Evolutionary conservation across 495 filamentous ascomycete genomes (phyloP), one percentile per base, ranked within the genome.

Genomic region (Podospora australis): DNA sequence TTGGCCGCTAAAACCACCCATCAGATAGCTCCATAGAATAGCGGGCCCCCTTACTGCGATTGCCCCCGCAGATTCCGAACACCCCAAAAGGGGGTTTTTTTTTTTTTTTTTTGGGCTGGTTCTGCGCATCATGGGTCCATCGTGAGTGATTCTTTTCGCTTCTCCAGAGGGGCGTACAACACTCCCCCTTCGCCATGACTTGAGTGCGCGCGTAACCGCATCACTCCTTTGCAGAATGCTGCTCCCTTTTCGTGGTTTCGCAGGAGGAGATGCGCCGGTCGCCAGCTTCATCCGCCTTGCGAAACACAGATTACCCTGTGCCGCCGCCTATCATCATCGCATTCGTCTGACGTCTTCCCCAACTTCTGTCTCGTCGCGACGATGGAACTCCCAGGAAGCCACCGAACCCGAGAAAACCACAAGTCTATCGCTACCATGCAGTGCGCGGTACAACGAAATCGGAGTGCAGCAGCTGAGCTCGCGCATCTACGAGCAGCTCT

Each of bases 391-490:
- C 17, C 60, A 54, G 25, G 46, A 54, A 26, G 53, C 54, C n/a
- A 25, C 47, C 29, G 42, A 43, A 24, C 25, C 56, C 36, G 45
- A 26, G 6, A n/a, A n/a, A n/a, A n/a, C n/a, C n/a, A n/a, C n/a
- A n/a, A n/a, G 40, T 39, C 32, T 50, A 25, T 38, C 62, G 82
- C 80, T 83, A 34, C 70, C 74, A 21, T 75, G 81, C 26, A 57
- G 70, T 25, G 70, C 84, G 28, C 81, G 91, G 44, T 88, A 82
- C 70, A 97, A 96, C 62, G 85, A 92, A 47, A 87, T 99, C 54
- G 87, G 88, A 20, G 88, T 99, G 20, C 94, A 99, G 69, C 90
- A 96, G 56, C 63, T 99, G 34, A 92, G 87, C 71, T 73, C 74
- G 46, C 75, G 84, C 74, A 77, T 99, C 26, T 83, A 89, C 65